phyloP scores from a whole-genome alignment of 441 rosid species.

The Geranium incanum region DNA sequence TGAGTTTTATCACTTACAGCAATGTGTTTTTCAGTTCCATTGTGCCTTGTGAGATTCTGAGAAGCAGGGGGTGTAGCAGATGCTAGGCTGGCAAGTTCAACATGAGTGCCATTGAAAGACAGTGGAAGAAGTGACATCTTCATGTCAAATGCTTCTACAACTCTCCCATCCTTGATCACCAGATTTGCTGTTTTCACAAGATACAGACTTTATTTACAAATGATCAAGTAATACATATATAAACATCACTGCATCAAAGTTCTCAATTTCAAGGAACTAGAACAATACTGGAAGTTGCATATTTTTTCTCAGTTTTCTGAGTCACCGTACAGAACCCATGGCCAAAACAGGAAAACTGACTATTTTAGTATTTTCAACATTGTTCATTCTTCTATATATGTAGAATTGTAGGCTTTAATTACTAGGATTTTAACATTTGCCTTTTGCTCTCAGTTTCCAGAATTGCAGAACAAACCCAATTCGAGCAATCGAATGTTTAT shows the following conservation, averaged over 20 bases:
- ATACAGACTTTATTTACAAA: background rate
- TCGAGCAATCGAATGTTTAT: background rate
- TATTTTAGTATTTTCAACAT: background rate
- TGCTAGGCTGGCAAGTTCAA: constrained; percentile 40
- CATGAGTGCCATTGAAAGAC: constrained; percentile 25
- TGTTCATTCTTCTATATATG: background rate
- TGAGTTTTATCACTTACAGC: constrained; percentile 9
- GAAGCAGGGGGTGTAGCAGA: constrained; percentile 33
- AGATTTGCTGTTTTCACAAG: constrained; percentile 27
- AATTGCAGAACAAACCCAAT: background rate
- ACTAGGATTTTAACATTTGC: background rate
- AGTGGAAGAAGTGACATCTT: constrained; percentile 19
- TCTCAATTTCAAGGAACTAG: background rate
- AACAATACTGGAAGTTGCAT: background rate
- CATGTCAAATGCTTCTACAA: constrained; percentile 25
- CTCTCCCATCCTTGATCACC: constrained; percentile 37
- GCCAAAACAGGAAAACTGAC: background rate
- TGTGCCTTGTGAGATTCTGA: constrained; percentile 25
- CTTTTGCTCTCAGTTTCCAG: background rate
- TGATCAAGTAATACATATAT: background rate
- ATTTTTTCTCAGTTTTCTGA: background rate
- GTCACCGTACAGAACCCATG: constrained; percentile 2
- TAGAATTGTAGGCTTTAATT: background rate
- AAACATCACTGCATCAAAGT: background rate
- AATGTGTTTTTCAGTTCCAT: constrained; percentile 25